Percentiles rank a stretch among this genome's conserved stretches.
phyloP scores from a whole-genome alignment of 2,329 filamentous ascomycete species.

The Xylaria sp. region DNA sequence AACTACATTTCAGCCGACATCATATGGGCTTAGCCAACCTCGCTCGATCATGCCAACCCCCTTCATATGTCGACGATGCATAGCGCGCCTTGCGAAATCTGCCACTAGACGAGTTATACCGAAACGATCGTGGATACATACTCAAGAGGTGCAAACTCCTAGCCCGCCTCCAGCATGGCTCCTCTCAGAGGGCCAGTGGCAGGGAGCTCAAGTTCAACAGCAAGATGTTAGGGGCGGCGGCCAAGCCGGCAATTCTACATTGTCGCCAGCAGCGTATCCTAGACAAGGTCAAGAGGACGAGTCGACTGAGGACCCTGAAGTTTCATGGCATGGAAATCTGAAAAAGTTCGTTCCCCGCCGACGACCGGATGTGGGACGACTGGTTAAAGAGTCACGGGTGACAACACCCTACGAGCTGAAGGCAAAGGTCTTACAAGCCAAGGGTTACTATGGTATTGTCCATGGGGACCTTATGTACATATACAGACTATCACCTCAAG shows the following conservation, averaged over 20 bases:
- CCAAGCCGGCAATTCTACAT: background rate
- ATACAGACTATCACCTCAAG: conserved; percentile 26
- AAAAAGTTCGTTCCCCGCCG: conserved; percentile 11
- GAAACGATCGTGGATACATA: conserved; percentile 18
- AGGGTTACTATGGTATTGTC: conserved; percentile 17
- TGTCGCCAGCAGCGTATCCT: background rate
- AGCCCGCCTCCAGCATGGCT: conserved; percentile 6
- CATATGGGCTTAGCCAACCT: background rate
- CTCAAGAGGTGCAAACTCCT: conserved; percentile 11
- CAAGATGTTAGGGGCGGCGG: background rate
- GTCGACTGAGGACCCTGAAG: background rate
- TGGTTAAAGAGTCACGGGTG: background rate
- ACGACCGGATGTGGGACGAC: background rate
- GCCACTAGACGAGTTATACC: conserved; percentile 4
- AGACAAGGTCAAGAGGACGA: conserved; percentile 1
- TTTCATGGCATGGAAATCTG: conserved; percentile 7
- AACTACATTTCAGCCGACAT: conserved; percentile 7
- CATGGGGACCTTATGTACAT: conserved; percentile 20
- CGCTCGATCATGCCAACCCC: conserved; percentile 31
- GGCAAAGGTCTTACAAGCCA: conserved; percentile 24
- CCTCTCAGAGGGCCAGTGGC: conserved; percentile 3
- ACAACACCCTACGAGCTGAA: conserved; percentile 17
- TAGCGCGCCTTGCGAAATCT: conserved; percentile 28
- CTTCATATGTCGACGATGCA: conserved; percentile 36
- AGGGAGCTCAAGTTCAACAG: background rate